These are phyloP conservation scores for Pochonia chlamydosporia DNA, from an alignment of 2,329 filamentous ascomycete genomes.

Conservation along the genomic window DNA sequence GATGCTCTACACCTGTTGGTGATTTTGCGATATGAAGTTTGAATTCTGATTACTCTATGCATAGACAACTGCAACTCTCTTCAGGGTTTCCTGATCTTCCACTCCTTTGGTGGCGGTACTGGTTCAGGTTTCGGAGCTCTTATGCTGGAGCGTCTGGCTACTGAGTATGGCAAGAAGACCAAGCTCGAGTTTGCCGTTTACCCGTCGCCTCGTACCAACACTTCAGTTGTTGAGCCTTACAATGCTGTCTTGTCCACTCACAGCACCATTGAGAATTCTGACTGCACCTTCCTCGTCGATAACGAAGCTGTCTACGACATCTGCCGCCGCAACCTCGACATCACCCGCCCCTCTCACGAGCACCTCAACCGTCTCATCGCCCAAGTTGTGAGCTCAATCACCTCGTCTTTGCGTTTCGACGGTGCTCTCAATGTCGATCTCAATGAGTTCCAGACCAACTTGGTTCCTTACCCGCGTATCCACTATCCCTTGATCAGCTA, in stretches of 20 bases:
- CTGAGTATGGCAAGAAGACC: conserved; percentile 70
- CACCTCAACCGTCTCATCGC: conserved; percentile 69
- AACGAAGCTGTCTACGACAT: conserved; percentile 74
- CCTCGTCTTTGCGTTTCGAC: conserved; percentile 65
- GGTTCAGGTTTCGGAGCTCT: conserved; percentile 69
- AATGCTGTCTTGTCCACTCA: conserved; percentile 69
- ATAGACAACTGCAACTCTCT: conserved; percentile 67
- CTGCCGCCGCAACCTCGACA: conserved; percentile 66
- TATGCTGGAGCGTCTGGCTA: conserved; percentile 65
- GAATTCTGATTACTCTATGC: not conserved
- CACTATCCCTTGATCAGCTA: conserved; percentile 72
- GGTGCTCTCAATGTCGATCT: conserved; percentile 68
- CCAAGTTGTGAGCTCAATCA: conserved; percentile 70
- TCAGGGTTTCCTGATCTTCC: conserved; percentile 69
- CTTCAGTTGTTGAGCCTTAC: conserved; percentile 68
- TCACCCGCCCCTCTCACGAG: conserved; percentile 63
- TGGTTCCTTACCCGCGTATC: conserved; percentile 68
- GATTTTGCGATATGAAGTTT: not conserved
- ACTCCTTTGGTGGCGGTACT: conserved; percentile 69
- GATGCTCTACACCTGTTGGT: too few species aligned
- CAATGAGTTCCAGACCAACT: conserved; percentile 74
- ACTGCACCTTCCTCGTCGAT: conserved; percentile 72
- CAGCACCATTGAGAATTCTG: conserved; percentile 72
- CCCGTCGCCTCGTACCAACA: conserved; percentile 63
- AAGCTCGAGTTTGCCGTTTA: conserved; percentile 72